Evolutionary conservation across 495 filamentous ascomycete species (phyloP).

Genomic region (Neurospora sp.): DNA sequence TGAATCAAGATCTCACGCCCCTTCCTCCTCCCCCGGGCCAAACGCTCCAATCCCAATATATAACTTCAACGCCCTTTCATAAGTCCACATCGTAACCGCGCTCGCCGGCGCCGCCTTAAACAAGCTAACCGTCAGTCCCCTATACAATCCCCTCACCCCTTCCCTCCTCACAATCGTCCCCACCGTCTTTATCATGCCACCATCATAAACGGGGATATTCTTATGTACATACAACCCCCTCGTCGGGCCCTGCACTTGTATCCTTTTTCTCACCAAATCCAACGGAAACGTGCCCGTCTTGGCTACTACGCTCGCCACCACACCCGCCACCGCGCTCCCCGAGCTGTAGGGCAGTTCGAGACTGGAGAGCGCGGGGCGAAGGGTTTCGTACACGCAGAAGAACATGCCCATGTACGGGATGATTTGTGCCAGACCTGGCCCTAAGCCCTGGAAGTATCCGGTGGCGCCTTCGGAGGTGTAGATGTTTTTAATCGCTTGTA

Average conservation of each 20-base stretch:
- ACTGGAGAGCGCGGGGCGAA: conserved; percentile 41
- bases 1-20: not conserved
- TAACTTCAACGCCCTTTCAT: conserved; percentile 60
- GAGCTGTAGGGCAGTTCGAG: conserved; percentile 61
- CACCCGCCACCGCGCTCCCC: conserved; percentile 71
- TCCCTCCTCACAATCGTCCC: conserved; percentile 57
- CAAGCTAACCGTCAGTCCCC: conserved; percentile 78
- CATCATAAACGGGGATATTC: conserved; percentile 73
- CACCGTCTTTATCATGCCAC: conserved; percentile 54
- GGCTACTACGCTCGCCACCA: conserved; percentile 64
- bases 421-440: conserved; percentile 72
- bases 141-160: conserved; percentile 72
- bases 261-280: conserved; percentile 83
- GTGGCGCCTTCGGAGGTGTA: conserved; percentile 55
- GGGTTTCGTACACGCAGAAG: conserved; percentile 76
- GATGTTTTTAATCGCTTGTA: conserved; percentile 60
- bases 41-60: conserved; percentile 33
- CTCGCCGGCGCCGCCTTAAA: conserved; percentile 91
- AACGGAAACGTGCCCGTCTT: conserved; percentile 90
- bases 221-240: conserved; percentile 66
- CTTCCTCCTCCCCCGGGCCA: not conserved
- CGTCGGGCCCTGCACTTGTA: conserved; percentile 93
- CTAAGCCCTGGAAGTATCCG: conserved; percentile 82
- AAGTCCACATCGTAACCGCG: conserved; percentile 98
- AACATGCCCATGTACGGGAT: conserved; percentile 96